A percentile compares a stretch with the other conserved stretches of the same genome.
Conservation (phyloP, 2,329 filamentous ascomycete genomes). For the Colletotrichum lini region DNA sequence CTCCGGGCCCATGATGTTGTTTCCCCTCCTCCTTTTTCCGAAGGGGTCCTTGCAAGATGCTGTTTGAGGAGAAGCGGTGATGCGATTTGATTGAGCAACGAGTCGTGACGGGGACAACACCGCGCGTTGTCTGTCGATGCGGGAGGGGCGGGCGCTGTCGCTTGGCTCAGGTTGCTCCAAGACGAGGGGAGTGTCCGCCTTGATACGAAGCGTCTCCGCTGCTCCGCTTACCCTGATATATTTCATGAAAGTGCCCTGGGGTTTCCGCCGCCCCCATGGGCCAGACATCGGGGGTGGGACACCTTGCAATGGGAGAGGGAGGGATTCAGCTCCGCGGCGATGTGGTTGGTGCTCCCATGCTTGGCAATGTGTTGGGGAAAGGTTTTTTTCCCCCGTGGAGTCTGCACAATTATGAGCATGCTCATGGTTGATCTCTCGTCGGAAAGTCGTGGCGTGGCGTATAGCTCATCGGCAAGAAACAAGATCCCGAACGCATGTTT, state of each 20-base stretch:
- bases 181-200: background rate
- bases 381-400: background rate
- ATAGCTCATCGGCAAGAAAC: background rate
- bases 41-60: background rate
- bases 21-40: background rate
- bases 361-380: background rate
- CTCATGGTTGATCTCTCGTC: background rate
- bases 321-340: background rate
- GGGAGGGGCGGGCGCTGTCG: too few relatives aligned
- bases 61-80: background rate
- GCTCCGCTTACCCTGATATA: background rate
- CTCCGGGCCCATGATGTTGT: background rate
- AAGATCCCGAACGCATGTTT: background rate
- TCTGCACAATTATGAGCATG: background rate
- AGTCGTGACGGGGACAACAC: conserved; percentile 2
- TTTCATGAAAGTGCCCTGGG: too few relatives aligned
- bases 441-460: background rate
- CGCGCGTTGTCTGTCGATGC: background rate
- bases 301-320: too few relatives aligned
- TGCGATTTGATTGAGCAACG: background rate
- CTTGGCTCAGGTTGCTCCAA: background rate
- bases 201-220: background rate
- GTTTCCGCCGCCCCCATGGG: background rate
- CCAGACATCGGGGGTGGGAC: background rate
- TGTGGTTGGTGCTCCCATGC: background rate